Evolutionary conservation across 306 rosid genomes (phyloP), one percentile per base, ranked within the genome.

Genomic region (Acacia melanoxylon): DNA sequence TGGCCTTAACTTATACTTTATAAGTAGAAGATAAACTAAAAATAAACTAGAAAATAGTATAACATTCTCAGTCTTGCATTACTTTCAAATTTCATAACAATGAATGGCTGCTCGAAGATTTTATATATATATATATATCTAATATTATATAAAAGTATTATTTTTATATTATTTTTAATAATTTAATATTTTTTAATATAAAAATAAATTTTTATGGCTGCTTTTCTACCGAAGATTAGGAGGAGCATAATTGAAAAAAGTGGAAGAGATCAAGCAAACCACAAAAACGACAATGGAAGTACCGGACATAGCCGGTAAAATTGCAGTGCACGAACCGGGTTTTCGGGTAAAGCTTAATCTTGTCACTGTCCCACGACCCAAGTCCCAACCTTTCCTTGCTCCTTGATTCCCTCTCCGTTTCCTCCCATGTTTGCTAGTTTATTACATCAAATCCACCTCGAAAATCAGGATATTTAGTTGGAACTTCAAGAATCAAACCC

Each of bases 231-330:
- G 3, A 58, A n/a, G 22, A 40, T 68, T 37, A 2, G 10, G 10
- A 5, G 5, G 7, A 52, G 59, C 24, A 52, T 4, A 29, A 69
- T n/a, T 5, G 42, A 1, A 42, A 69, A 70, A 42, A 40, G 27
- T 19, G 16, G 22, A 20, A 59, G 27, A 20, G 16, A 14, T 12
- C 52, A 44, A 70, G 20, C 25, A 4, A 14, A 17, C 10, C 10
- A 6, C 10, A 44, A 24, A 44, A 15, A 44, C 16, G 73, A 68
- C 49, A 20, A 68, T 22, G 10, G 40, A 35, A 40, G 10, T 68
- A 41, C 31, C 77, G 69, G 86, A 40, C 17, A 59, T 58, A 81
- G 65, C 85, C 78, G 79, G 90, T 84, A 52, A 78, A 72, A 74
- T 9, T 45, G 15, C 9, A n/a, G 13, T 48, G 46, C 49, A 51